phyloP scores from a whole-genome alignment of 169 alveolate genomes.

The Cryptosporidium ryanae region DNA sequence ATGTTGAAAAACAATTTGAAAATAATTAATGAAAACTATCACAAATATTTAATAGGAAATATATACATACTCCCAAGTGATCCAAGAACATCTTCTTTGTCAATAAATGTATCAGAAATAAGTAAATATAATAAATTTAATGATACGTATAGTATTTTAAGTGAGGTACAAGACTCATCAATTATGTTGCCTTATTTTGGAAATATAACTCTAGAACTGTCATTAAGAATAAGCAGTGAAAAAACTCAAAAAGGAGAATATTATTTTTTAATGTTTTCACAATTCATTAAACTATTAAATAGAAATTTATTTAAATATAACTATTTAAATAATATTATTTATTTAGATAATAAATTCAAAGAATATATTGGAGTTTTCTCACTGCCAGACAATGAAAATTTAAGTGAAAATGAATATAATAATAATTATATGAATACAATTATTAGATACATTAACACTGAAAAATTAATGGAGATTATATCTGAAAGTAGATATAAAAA shows the following conservation, averaged over 20 bases:
- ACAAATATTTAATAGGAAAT: constrained; percentile 2
- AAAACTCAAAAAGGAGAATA: constrained; percentile 19
- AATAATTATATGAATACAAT: background rate
- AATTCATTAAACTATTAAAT: constrained; percentile 16
- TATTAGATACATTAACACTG: constrained; percentile 19
- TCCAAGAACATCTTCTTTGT: constrained; percentile 24
- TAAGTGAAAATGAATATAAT: background rate
- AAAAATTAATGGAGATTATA: constrained; percentile 13
- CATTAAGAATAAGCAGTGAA: background rate
- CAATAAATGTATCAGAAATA: background rate
- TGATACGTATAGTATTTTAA: background rate
- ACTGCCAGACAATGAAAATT: background rate
- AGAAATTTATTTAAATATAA: constrained; percentile 4
- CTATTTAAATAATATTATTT: background rate
- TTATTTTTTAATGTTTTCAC: constrained; percentile 14
- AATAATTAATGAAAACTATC: background rate
- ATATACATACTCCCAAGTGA: constrained; percentile 54
- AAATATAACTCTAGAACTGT: constrained; percentile 24
- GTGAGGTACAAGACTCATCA: background rate
- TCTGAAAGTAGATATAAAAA: background rate
- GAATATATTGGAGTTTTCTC: background rate
- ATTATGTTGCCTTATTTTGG: constrained; percentile 30
- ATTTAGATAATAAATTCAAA: too few species aligned
- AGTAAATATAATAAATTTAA: background rate
- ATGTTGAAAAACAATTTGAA: background rate